Evolutionary conservation across 2,329 filamentous ascomycete species (phyloP).

Genomic region (Geosmithia morbida): DNA sequence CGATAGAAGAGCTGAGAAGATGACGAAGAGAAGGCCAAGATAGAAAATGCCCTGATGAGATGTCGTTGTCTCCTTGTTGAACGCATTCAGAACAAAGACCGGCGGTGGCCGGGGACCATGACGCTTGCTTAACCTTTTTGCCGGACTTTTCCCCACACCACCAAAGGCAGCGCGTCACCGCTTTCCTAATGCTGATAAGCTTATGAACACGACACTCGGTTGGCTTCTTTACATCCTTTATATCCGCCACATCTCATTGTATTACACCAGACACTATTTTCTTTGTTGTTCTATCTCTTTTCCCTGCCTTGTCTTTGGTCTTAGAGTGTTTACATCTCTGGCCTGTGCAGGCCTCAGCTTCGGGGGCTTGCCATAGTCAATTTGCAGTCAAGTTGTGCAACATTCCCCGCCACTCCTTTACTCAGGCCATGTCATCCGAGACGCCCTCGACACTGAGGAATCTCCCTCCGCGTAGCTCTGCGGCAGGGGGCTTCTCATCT

Average conservation of each 20-base stretch:
- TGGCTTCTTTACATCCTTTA: not conserved
- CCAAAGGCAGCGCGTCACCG: not conserved
- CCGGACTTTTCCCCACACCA: not conserved
- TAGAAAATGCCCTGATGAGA: not conserved
- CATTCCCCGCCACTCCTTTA: not conserved
- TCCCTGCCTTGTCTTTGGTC: not conserved
- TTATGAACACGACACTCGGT: not conserved
- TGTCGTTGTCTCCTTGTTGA: not conserved
- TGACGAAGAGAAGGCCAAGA: not conserved
- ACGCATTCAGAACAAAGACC: not conserved
- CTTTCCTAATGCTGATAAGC: not conserved
- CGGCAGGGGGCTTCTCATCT: slow-evolving; percentile 32
- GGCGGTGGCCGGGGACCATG: not conserved
- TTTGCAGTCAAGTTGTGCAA: not conserved
- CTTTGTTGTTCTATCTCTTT: not conserved
- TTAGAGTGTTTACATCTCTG: not conserved
- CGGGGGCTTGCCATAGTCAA: not conserved
- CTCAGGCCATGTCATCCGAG: slow-evolving; percentile 5
- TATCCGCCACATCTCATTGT: not conserved
- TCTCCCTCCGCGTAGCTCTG: slow-evolving; percentile 10
- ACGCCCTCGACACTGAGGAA: slow-evolving; percentile 2
- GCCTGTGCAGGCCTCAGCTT: not conserved
- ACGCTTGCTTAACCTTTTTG: not conserved
- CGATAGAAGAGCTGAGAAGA: not conserved
- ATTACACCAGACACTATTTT: not conserved